phyloP scores from a whole-genome alignment of 768 basidiomycete species.

The Suillus spraguei region DNA sequence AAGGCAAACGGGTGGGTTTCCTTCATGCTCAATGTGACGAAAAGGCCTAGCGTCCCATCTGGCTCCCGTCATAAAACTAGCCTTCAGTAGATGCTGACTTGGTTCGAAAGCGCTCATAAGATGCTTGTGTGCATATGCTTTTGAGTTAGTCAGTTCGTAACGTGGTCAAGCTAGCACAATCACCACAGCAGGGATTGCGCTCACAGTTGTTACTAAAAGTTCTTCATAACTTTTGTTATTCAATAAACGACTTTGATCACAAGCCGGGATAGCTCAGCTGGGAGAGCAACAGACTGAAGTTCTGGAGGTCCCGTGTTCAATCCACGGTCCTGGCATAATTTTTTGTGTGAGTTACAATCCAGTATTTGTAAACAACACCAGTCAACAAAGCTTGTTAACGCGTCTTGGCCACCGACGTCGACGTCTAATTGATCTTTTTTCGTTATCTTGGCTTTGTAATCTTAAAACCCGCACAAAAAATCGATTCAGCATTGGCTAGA shows the following conservation, averaged over 20 bases:
- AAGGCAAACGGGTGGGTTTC: too few relatives aligned
- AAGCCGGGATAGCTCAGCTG: conserved; percentile 71
- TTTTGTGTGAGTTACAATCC: conserved; percentile 12
- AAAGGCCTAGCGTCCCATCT: too few relatives aligned
- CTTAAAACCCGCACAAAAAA: background rate
- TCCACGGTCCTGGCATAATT: conserved; percentile 53
- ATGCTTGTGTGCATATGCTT: too few relatives aligned
- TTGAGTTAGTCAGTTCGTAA: too few relatives aligned
- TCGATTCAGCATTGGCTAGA: background rate
- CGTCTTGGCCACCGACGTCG: conserved; percentile 22
- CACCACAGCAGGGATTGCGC: too few relatives aligned
- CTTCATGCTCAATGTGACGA: too few relatives aligned
- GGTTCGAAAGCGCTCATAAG: too few relatives aligned
- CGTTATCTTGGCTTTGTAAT: conserved; percentile 4
- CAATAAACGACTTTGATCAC: background rate
- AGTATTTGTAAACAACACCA: conserved; percentile 20
- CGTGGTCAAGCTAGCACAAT: too few relatives aligned
- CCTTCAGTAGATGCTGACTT: too few relatives aligned
- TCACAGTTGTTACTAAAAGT: too few relatives aligned
- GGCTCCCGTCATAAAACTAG: too few relatives aligned
- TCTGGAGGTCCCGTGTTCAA: conserved; percentile 61
- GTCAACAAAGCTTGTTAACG: conserved; percentile 31
- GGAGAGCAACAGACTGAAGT: conserved; percentile 75
- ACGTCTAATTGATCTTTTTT: conserved; percentile 23
- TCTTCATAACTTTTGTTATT: background rate